Conservation (phyloP, 306 rosid genomes). For the Cucumis hystrix region DNA sequence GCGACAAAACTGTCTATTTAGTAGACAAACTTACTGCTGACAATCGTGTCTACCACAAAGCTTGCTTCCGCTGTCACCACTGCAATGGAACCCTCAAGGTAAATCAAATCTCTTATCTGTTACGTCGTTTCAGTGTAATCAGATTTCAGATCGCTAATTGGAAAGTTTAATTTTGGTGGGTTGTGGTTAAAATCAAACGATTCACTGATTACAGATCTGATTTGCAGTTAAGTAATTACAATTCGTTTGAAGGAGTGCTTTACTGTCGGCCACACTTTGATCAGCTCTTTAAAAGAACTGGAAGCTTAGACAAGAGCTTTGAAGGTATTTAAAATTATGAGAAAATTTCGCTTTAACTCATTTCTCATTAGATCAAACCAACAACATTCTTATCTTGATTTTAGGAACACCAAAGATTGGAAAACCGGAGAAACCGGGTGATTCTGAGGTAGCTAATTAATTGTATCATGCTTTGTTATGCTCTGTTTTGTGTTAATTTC, state of each 20-base stretch:
- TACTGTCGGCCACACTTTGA: conserved; percentile 96
- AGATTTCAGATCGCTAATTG: not conserved
- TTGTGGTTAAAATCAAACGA: not conserved
- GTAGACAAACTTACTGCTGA: conserved; percentile 94
- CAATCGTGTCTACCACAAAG: conserved; percentile 81
- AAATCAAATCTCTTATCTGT: not conserved
- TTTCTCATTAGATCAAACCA: not conserved
- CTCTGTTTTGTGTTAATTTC: not conserved
- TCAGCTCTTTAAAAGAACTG: conserved; percentile 93
- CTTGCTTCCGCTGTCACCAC: conserved; percentile 97
- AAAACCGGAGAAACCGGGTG: conserved; percentile 62
- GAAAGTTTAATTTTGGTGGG: not conserved
- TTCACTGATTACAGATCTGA: conserved; percentile 8
- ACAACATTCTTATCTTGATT: not conserved
- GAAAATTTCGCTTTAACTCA: not conserved
- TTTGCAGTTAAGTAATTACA: conserved; percentile 94
- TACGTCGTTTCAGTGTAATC: not conserved
- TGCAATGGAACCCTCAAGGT: conserved; percentile 99
- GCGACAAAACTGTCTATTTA: conserved; percentile 91
- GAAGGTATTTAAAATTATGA: conserved; percentile 36
- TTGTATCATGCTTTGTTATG: not conserved
- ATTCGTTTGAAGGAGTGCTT: conserved; percentile 95
- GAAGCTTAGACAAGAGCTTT: conserved; percentile 93
- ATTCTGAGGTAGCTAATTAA: conserved; percentile 40
- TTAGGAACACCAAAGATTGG: conserved; percentile 88